These are phyloP conservation scores for Kluyveromyces sp. DNA, from an alignment of 1,139 yeast species.

Conservation along the genomic window DNA sequence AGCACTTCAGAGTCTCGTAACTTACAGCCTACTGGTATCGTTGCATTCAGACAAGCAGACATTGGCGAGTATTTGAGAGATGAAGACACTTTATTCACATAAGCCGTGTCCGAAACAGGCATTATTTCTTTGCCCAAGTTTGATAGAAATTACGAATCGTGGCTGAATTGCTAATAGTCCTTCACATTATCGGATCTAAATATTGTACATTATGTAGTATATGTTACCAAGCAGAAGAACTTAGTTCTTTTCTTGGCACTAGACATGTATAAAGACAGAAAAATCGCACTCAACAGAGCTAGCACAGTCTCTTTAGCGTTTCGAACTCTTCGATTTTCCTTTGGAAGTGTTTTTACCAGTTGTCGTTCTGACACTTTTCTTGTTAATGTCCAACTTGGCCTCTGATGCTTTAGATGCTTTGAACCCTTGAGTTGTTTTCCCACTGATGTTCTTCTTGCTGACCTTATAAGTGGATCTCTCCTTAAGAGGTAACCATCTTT, in stretches of 20 bases:
- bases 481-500: slow-evolving; percentile 86
- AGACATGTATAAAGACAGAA: neutral
- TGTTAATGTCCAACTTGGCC: slow-evolving; percentile 37
- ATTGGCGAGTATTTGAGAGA: slow-evolving; percentile 98
- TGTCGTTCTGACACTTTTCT: slow-evolving; percentile 31
- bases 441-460: slow-evolving; percentile 41
- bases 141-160: too few species aligned
- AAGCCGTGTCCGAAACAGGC: slow-evolving; percentile 15
- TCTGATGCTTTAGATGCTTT: slow-evolving; percentile 49
- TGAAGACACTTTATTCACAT: slow-evolving; percentile 91
- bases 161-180: too few species aligned
- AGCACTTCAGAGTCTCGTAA: slow-evolving; percentile 84
- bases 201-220: slow-evolving; percentile 13
- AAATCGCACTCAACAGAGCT: neutral
- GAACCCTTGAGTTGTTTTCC: slow-evolving; percentile 63
- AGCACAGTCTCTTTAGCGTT: too few species aligned
- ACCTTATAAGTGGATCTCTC: slow-evolving; percentile 82
- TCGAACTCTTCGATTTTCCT: slow-evolving; percentile 33
- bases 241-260: slow-evolving; percentile 1
- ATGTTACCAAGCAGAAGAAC: slow-evolving; percentile 9
- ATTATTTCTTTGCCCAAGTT: too few species aligned
- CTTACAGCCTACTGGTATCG: slow-evolving; percentile 88
- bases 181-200: too few species aligned
- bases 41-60: slow-evolving; percentile 95
- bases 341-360: slow-evolving; percentile 1